Evolutionary conservation across 768 basidiomycete genomes (phyloP), one percentile per base, ranked within the genome.

Genomic region (Roridomyces roridus): DNA sequence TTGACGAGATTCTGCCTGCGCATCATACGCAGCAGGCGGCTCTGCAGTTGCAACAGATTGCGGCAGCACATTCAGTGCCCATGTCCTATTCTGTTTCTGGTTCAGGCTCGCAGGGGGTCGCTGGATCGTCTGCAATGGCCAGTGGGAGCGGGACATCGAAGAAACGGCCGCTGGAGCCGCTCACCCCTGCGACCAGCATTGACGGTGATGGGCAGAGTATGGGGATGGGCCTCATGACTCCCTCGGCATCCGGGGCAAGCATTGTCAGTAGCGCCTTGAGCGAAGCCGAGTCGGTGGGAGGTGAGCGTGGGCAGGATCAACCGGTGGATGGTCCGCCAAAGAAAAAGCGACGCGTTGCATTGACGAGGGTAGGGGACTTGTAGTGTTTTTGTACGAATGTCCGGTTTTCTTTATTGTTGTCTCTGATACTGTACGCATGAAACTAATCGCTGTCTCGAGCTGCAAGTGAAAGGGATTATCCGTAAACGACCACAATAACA

Each of bases 11-110:
- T 53, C 82, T 98, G 2, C 85, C 93, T 0, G 82, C 89, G 5
- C 85, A 96, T 69, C 89, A 92, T 60, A 95, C 88, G 1, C 96
- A 98, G 67, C 96, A 96, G 69, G 91, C 92, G 56, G 85, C 91
- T 5, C 83, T 96, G 18, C 96, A 96, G 71, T 78, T 97, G 26
- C 91, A 94, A 66, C 90, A 91, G 31, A 94, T 97, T 55, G 95
- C 95, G 2, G 89, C 92, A 65, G 85, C 90, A 57, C 87, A 94
- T 67, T 89, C 85, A 3, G 82, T 91, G 34, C 85, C 88, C 4
- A 76, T 88, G 41, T 81, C 83, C 46, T 70, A 72, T 77, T 28
- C 79, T 70, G 26, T 66, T 64, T 29, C 56, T 65, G 40, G 46
- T 29, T 28, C 17, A 34, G 59, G 57, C 58, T 39, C 60, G 62